Conservation (phyloP, 495 filamentous ascomycete species). For the Aspergillus avenaceus region DNA sequence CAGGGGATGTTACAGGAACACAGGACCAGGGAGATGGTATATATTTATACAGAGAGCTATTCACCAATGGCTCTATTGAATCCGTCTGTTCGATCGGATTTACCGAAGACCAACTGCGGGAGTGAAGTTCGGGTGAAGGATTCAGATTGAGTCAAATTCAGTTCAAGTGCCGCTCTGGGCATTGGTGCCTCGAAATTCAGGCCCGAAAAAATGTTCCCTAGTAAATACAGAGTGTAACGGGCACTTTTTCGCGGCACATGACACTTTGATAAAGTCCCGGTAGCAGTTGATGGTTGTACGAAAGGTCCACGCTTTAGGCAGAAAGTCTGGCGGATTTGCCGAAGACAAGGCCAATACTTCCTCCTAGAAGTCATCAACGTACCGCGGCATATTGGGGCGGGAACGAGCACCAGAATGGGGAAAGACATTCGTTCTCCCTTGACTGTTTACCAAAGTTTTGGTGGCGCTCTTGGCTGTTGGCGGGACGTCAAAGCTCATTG, state of each 20-base stretch:
- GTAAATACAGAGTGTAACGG: too few relatives aligned
- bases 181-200: not conserved
- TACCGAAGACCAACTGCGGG: slow-evolving; percentile 4
- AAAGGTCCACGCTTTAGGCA: too few relatives aligned
- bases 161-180: not conserved
- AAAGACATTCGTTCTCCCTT: too few relatives aligned
- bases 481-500: not conserved
- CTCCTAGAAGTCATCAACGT: not conserved
- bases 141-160: slow-evolving; percentile 1
- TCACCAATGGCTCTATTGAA: not conserved
- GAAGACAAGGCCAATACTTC: not conserved
- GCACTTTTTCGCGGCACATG: not conserved
- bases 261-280: too few relatives aligned
- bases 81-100: not conserved
- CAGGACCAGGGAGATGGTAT: not conserved
- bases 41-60: not conserved
- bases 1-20: too few relatives aligned
- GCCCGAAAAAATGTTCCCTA: not conserved
- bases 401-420: not conserved
- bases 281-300: too few relatives aligned
- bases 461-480: not conserved
- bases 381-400: not conserved
- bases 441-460: too few relatives aligned
- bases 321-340: not conserved
- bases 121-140: not conserved